Evolutionary conservation across 2,329 filamentous ascomycete species (phyloP), one percentile per base, ranked within the genome.

Genomic region (Ophioceras dolichostomum): DNA sequence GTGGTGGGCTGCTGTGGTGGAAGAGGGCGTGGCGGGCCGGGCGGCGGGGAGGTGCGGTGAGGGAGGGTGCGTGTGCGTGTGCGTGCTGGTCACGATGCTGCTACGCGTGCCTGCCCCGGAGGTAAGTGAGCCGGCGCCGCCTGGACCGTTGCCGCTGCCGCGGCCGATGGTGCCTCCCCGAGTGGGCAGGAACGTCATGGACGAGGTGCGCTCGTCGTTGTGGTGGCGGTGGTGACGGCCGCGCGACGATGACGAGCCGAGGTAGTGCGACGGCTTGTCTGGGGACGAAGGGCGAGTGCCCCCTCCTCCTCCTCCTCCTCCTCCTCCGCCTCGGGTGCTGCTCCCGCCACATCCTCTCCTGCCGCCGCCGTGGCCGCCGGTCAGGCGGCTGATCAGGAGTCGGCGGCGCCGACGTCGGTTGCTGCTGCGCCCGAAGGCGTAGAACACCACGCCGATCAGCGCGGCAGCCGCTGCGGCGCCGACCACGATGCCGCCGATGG

Each of bases 141-240:
- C 20, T 24, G 17, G 12, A 16, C 33, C 21, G 16, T 16, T 17
- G 5, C 26, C 34, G 24, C n/a, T 13, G 22, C 34, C 34, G 24
- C 20, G 14, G 3, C 13, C 4, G 13, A 17, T n/a, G 6, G 18
- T 22, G 12, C 26, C 35, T 16, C 12, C 35, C 27, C 34, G 24
- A 8, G 35, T 37, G 16, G 35, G 35, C 6, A 31, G 26, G 27
- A 30, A 37, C 10, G 28, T 37, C 35, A 21, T 22, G 19, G 35
- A 37, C 8, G 35, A 37, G 4, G 19, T 37, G 19, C 35, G 35
- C 26, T 21, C 27, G n/a, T 30, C 19, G 18, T 20, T 5, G 12
- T 22, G 35, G 19, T 31, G 18, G 30, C 20, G 16, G 18, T 32
- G 30, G 9, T 13, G 30, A 12, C 30, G 30, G 30, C 14, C 6